Evolutionary conservation across 768 basidiomycete species (phyloP).

Genomic region (Fistulinella prunicolor): DNA sequence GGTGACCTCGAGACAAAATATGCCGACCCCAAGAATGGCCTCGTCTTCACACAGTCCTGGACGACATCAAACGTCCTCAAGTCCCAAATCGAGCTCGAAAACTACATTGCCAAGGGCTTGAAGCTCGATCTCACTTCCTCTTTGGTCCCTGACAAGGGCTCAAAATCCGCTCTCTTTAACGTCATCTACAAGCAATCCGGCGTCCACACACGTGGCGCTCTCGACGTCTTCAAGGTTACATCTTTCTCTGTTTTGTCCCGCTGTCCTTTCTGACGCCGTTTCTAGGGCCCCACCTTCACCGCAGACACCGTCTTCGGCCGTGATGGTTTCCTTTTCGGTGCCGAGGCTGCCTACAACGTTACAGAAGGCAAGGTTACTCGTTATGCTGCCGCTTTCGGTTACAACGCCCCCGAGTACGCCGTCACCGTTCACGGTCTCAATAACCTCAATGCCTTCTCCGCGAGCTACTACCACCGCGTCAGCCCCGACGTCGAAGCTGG

Average conservation of each 20-base stretch:
- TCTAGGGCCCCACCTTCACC: constrained; percentile 93
- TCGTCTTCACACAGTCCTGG: constrained; percentile 95
- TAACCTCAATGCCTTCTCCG: constrained; percentile 91
- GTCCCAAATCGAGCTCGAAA: constrained; percentile 91
- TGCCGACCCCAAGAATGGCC: constrained; percentile 85
- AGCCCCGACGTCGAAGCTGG: constrained; percentile 89
- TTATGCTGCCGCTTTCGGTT: constrained; percentile 90
- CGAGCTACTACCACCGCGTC: constrained; percentile 98
- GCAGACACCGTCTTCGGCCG: constrained; percentile 94
- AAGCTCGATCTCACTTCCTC: constrained; percentile 88
- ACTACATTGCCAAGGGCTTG: constrained; percentile 95
- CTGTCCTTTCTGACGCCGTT: constrained; percentile 2
- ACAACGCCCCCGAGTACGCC: constrained; percentile 94
- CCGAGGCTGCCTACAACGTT: constrained; percentile 95
- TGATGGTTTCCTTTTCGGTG: constrained; percentile 96
- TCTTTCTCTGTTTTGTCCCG: constrained; percentile 4
- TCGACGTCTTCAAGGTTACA: constrained; percentile 92
- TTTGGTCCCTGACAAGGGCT: constrained; percentile 82
- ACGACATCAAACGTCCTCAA: constrained; percentile 91
- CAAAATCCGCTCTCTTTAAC: constrained; percentile 80
- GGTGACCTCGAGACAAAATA: constrained; percentile 98
- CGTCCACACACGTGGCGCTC: constrained; percentile 83
- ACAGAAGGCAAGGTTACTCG: constrained; percentile 88
- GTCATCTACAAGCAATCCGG: constrained; percentile 94
- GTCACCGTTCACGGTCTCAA: constrained; percentile 92